Base-by-base conservation (phyloP, 2,329 filamentous ascomycete species). In the Chrysosporium keratinophilum region DNA sequence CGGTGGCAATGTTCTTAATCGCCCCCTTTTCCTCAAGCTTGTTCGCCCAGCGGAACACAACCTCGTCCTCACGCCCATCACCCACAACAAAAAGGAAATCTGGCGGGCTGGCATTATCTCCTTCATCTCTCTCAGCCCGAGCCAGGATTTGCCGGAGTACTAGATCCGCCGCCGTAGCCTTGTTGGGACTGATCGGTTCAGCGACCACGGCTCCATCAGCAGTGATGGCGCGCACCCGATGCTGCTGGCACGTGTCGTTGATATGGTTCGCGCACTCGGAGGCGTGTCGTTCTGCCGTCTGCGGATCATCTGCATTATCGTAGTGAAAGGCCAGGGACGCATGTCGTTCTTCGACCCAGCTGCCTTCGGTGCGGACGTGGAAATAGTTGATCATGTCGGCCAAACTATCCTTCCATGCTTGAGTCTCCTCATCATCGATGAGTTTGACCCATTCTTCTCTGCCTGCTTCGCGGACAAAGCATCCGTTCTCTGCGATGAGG, bases 11-110 rank as follows among this genome's bases (percentile, higher is more conserved):
- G 53, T 88, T 77, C 48, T 82, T 71, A 42, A 89, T 77, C 1
- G 72, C 71, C 15, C 78, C 77, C 7, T 78, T 71, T 2, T 78
- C 76, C 19, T 77, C 76, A 10, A 95, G 73, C 47, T 81, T 77
- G 70, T 96, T 95, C 15, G 91, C 93, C 91, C 93, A 97, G 58
- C 84, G 84, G 73, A 95, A 97, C 17, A 95, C 85, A 61, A 88
- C 85, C 66, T 97, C 91, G 60, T 97, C 93, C 61, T 96, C 91
- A 33, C 91, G 83, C 41, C 90, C 88, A 64, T 96, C 90, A 37
- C 91, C 91, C 34, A 90, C 81, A 5, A 95, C 87, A 73, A 96
- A 82, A 54, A 97, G 71, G 68, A 96, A 97, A 65, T 96, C 88
- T 0, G 88, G 79, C 0, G 76, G 66, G 14, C 58, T 55, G 1